phyloP scores from a whole-genome alignment of 176 grass and related monocot genomes.

The Ananas comosus region DNA sequence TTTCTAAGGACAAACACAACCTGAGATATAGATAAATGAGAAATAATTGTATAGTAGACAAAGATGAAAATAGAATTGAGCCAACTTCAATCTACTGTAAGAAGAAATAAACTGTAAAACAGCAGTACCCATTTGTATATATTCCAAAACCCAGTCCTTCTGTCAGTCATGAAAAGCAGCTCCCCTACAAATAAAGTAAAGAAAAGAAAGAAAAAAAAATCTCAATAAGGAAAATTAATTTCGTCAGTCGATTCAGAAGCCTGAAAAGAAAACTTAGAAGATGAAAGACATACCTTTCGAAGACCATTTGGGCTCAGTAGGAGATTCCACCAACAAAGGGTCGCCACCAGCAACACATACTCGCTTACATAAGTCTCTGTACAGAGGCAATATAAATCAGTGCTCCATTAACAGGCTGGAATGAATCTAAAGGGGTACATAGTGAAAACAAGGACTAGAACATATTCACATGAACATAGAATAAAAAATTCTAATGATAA shows the following conservation, averaged over 20 bases:
- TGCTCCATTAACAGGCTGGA: neutral
- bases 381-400: slow-evolving; percentile 8
- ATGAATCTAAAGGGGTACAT: too few species aligned
- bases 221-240: neutral
- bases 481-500: too few species aligned
- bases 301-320: slow-evolving; percentile 93
- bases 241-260: neutral
- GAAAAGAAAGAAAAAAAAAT: slow-evolving; percentile 4
- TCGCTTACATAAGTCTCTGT: slow-evolving; percentile 60
- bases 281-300: slow-evolving; percentile 44
- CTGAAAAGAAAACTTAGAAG: slow-evolving; percentile 1
- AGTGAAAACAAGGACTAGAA: neutral
- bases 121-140: slow-evolving; percentile 85
- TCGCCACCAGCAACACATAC: slow-evolving; percentile 74
- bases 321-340: slow-evolving; percentile 59
- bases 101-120: slow-evolving; percentile 2
- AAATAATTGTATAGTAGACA: slow-evolving; percentile 1
- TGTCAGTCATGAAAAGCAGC: slow-evolving; percentile 82
- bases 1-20: neutral
- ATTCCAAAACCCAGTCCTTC: slow-evolving; percentile 84
- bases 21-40: neutral
- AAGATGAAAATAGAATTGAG: slow-evolving; percentile 1
- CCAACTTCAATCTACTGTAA: neutral
- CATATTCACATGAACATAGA: too few species aligned
- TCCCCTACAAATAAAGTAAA: slow-evolving; percentile 43